Conservation (phyloP, 139 green algal species). For the Axilococcus clingmanii region DNA sequence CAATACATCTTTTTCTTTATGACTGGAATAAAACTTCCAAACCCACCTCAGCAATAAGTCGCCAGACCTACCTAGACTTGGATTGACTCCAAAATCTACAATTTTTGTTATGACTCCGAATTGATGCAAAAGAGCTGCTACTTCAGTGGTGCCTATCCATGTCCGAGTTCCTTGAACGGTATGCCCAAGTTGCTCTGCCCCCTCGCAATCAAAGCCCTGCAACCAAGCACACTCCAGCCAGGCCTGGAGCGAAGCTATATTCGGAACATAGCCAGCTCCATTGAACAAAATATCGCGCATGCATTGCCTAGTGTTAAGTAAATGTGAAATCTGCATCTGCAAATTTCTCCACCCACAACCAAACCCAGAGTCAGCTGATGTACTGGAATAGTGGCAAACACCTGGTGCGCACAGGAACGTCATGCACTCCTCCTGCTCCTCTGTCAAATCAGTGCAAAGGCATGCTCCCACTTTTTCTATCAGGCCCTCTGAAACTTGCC, state of each 20-base stretch:
- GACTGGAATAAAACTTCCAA: too few species aligned
- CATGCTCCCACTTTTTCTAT: too few species aligned
- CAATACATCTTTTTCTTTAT: too few species aligned
- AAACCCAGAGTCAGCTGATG: too few species aligned
- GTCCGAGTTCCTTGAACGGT: slow-evolving; percentile 39
- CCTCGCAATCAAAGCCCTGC: slow-evolving; percentile 43
- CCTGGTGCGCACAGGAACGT: too few species aligned
- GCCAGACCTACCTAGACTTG: too few species aligned
- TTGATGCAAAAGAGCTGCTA: slow-evolving; percentile 53
- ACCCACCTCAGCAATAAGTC: too few species aligned
- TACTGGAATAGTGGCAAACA: neutral
- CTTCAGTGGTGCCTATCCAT: slow-evolving; percentile 79
- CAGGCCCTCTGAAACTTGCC: too few species aligned
- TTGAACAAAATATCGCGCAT: slow-evolving; percentile 36
- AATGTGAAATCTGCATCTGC: slow-evolving; percentile 45
- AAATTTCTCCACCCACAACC: slow-evolving; percentile 78
- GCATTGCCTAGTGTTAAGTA: slow-evolving; percentile 23
- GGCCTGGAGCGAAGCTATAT: slow-evolving; percentile 54
- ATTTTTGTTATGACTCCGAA: slow-evolving; percentile 60
- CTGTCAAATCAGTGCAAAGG: too few species aligned
- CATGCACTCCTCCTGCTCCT: too few species aligned
- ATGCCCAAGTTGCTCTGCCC: slow-evolving; percentile 40
- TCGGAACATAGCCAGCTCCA: slow-evolving; percentile 43
- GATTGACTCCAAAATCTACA: slow-evolving; percentile 57
- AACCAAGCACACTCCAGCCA: slow-evolving; percentile 50